Evolutionary conservation across 2,329 filamentous ascomycete species (phyloP).

Genomic region (Metarhizium guizhouense): DNA sequence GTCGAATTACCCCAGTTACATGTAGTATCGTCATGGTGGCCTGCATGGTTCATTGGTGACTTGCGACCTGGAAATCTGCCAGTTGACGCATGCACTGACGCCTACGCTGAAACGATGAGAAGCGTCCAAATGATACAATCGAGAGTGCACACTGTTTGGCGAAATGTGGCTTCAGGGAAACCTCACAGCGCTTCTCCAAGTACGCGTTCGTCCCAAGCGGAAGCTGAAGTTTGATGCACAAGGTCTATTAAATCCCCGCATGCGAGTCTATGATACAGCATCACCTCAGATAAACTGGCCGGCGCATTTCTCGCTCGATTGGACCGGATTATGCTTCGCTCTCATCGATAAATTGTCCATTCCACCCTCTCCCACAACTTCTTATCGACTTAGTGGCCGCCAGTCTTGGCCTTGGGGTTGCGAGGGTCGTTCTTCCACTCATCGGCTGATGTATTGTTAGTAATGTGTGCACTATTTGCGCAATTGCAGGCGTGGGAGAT

Average conservation of each 20-base stretch:
- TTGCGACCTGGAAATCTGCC: too few species aligned
- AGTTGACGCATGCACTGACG: too few species aligned
- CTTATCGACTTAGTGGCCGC: conserved; percentile 32
- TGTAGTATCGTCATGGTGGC: not conserved
- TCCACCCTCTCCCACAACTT: conserved; percentile 12
- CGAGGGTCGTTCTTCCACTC: conserved; percentile 97
- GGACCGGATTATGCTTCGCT: conserved; percentile 16
- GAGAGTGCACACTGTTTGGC: not conserved
- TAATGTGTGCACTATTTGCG: not conserved
- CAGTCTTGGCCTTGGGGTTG: conserved; percentile 57
- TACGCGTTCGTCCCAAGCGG: not conserved
- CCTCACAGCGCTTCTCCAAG: not conserved
- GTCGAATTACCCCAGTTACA: not conserved
- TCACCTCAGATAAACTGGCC: conserved; percentile 17
- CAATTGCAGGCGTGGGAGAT: conserved; percentile 1
- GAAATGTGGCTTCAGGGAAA: not conserved
- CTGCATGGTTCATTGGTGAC: too few species aligned
- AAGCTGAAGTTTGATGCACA: conserved; percentile 9
- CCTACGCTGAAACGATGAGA: too few species aligned
- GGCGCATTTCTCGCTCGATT: conserved; percentile 13
- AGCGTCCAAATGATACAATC: too few species aligned
- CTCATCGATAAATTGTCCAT: conserved; percentile 3
- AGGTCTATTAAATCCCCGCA: conserved; percentile 24
- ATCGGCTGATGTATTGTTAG: conserved; percentile 51
- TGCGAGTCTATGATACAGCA: conserved; percentile 35